A percentile compares a stretch with the other conserved stretches of the same genome.
These are phyloP conservation scores for Coniochaeta prunicola DNA, from an alignment of 2,329 filamentous ascomycete genomes.

Conservation along the genomic window DNA sequence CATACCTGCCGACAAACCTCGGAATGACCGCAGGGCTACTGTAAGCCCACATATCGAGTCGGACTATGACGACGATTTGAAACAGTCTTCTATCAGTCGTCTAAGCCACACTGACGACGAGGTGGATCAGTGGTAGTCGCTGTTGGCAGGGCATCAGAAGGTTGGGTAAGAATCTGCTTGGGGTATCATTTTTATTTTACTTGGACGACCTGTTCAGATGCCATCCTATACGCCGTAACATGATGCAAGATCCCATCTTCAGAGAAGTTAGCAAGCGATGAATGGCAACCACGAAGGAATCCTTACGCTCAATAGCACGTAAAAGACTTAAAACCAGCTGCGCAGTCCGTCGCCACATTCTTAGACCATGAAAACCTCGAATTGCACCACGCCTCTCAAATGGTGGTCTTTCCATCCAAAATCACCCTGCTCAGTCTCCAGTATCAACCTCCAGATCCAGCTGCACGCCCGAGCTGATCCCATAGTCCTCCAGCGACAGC, in stretches of 20 bases:
- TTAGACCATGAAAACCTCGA: too few relatives aligned
- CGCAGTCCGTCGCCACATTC: not conserved
- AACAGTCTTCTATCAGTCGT: not conserved
- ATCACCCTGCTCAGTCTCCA: conserved; percentile 37
- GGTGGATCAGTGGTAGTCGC: not conserved
- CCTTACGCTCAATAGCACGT: not conserved
- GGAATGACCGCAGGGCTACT: not conserved
- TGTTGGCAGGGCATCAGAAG: not conserved
- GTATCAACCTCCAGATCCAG: conserved; percentile 56
- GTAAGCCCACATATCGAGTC: not conserved
- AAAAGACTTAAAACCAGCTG: not conserved
- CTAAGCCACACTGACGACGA: not conserved
- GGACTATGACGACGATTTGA: not conserved
- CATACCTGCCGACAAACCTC: not conserved
- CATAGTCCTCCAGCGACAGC: conserved; percentile 83
- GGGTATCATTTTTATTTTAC: not conserved
- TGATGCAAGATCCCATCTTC: not conserved
- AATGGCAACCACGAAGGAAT: not conserved
- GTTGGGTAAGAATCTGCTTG: not conserved
- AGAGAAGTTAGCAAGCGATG: not conserved
- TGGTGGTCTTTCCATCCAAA: not conserved
- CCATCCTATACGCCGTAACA: not conserved
- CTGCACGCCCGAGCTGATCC: conserved; percentile 83
- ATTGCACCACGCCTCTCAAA: not conserved
- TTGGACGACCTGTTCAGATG: not conserved